A percentile compares a stretch with the other conserved stretches of the same genome.
These are phyloP conservation scores for Exophiala viscosa DNA, from an alignment of 2,329 filamentous ascomycete genomes.

Conservation along the genomic window DNA sequence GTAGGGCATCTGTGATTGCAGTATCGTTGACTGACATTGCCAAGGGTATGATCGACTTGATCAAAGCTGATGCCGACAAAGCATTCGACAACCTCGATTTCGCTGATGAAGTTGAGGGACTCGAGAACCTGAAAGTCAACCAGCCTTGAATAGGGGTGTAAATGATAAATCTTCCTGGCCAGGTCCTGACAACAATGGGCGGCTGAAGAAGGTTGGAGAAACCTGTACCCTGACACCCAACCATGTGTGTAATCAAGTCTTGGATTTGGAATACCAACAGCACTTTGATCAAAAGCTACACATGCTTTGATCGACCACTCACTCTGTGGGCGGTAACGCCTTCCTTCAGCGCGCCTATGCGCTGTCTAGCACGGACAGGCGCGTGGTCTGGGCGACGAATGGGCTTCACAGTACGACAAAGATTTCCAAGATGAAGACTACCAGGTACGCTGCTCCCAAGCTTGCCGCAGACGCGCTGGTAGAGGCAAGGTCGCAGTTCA, in stretches of 20 bases:
- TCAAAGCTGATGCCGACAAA: constrained; percentile 91
- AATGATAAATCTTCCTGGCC: no score
- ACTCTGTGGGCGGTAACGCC: background rate
- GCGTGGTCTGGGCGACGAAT: constrained; percentile 44
- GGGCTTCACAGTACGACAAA: constrained; percentile 44
- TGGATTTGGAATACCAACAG: background rate
- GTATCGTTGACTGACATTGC: background rate
- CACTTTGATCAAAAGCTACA: background rate
- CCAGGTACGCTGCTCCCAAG: constrained; percentile 39
- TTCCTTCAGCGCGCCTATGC: constrained; percentile 39
- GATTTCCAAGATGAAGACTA: constrained; percentile 42
- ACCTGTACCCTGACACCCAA: no score
- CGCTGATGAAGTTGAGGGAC: constrained; percentile 50
- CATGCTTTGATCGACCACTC: background rate
- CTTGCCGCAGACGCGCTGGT: constrained; percentile 36
- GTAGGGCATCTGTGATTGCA: constrained; percentile 31
- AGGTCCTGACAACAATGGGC: no score
- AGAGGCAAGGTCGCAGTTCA: background rate
- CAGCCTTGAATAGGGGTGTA: constrained; percentile 4
- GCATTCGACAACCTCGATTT: constrained; percentile 69
- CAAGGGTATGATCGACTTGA: constrained; percentile 90
- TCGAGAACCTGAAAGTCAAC: constrained; percentile 13
- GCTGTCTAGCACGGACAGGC: constrained; percentile 35
- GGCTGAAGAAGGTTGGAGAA: no score
- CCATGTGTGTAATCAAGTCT: no score